Percentiles rank a stretch among this genome's conserved stretches.
phyloP scores from a whole-genome alignment of 2,329 filamentous ascomycete genomes.

The Verticillium tricorpus region DNA sequence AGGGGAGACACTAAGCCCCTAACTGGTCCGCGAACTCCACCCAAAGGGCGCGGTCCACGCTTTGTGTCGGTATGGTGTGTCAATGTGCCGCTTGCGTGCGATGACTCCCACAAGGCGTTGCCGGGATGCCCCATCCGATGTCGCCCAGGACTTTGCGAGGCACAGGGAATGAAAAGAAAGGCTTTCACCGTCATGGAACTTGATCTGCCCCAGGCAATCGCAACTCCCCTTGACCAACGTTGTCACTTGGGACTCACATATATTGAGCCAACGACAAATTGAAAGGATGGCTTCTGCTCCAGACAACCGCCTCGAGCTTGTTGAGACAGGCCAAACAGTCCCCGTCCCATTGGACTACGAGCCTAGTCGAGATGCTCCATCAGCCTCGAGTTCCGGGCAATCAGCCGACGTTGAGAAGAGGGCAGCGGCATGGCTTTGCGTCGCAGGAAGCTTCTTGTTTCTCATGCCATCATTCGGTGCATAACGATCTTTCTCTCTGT shows the following conservation, averaged over 20 bases:
- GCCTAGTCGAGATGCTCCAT: not conserved
- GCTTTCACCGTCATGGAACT: not conserved
- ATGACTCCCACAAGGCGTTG: not conserved
- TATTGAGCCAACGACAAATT: not conserved
- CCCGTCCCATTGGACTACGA: not conserved
- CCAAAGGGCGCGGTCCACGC: not conserved
- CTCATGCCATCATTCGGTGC: slow-evolving; percentile 11
- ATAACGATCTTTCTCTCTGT: not conserved
- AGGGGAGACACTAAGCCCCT: not conserved
- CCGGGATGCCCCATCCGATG: not conserved
- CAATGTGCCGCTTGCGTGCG: not conserved
- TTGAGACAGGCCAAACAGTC: not conserved
- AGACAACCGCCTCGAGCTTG: not conserved
- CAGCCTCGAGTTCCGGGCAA: not conserved
- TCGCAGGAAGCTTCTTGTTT: slow-evolving; percentile 8
- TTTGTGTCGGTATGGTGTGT: not conserved
- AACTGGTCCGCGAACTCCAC: not conserved
- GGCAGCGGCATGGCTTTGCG: slow-evolving; percentile 10
- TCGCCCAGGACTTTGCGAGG: not conserved
- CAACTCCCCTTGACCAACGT: not conserved
- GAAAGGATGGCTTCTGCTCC: not conserved
- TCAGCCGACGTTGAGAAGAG: slow-evolving; percentile 7
- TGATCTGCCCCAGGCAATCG: not conserved
- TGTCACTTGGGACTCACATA: not conserved
- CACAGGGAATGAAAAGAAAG: not conserved